phyloP scores from a whole-genome alignment of 2,329 filamentous ascomycete species.

The Paecilomyces sp. region DNA sequence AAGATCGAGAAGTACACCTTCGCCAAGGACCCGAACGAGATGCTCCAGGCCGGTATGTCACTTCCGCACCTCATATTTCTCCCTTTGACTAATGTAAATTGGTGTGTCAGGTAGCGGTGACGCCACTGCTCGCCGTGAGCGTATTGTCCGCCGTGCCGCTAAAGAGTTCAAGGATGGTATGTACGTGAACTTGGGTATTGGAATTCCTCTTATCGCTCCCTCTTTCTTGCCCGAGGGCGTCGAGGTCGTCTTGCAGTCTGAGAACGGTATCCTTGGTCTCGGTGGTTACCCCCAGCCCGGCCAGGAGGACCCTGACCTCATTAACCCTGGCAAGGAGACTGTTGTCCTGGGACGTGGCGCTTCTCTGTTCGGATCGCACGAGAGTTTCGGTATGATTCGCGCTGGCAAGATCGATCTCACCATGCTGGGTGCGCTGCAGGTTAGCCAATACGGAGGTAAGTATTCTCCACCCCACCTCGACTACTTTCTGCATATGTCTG shows the following conservation, averaged over 20 bases:
- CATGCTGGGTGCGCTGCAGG: constrained; percentile 76
- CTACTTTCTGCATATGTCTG: constrained; percentile 1
- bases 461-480: neutral
- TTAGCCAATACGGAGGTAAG: constrained; percentile 58
- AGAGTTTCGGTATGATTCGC: constrained; percentile 83
- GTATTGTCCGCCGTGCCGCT: constrained; percentile 68
- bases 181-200: constrained; percentile 63
- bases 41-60: constrained; percentile 42
- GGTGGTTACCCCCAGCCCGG: constrained; percentile 67
- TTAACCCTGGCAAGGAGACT: constrained; percentile 86
- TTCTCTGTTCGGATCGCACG: constrained; percentile 69
- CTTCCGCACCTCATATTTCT: constrained; percentile 8
- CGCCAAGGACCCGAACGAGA: constrained; percentile 55
- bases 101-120: constrained; percentile 40
- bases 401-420: constrained; percentile 78
- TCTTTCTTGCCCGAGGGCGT: constrained; percentile 62
- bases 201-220: constrained; percentile 76
- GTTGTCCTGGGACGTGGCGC: constrained; percentile 71
- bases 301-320: constrained; percentile 67
- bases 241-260: constrained; percentile 75
- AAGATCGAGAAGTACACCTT: constrained; percentile 73
- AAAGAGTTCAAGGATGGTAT: constrained; percentile 59
- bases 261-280: constrained; percentile 80
- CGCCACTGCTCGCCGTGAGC: constrained; percentile 66
- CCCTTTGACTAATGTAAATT: constrained; percentile 19